Conservation (phyloP, 768 basidiomycete species). For the Lactarius trivialis region DNA sequence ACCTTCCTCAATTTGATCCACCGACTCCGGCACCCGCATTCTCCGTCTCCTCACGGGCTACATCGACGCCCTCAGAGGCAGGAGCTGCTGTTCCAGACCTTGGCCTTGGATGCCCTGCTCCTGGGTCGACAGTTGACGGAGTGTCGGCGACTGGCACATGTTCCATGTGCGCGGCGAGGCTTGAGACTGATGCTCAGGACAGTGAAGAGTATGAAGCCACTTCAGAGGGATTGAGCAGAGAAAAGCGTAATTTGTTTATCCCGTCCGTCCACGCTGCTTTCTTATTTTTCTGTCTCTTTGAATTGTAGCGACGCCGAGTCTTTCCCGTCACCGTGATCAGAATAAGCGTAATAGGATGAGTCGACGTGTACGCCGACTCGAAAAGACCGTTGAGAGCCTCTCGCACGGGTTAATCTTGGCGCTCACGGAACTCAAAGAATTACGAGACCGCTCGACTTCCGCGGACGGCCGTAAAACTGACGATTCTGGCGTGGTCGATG, state of each 20-base stretch:
- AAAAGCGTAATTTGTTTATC: not conserved
- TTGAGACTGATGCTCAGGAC: not conserved
- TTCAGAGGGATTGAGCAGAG: not conserved
- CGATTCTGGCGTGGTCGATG: not conserved
- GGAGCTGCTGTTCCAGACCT: too few species aligned
- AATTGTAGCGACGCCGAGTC: not conserved
- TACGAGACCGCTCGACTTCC: not conserved
- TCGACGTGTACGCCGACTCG: conserved; percentile 1
- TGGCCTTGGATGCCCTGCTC: not conserved
- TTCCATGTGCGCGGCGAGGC: conserved; percentile 1
- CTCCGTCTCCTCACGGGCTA: not conserved
- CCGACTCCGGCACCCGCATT: not conserved
- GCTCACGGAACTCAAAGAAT: not conserved
- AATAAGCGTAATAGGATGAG: not conserved
- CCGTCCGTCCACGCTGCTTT: not conserved
- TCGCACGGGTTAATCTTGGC: conserved; percentile 8
- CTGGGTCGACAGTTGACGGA: not conserved
- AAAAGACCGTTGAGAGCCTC: conserved; percentile 7
- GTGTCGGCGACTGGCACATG: not conserved
- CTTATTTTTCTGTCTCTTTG: not conserved
- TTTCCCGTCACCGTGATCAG: not conserved
- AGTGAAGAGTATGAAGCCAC: not conserved
- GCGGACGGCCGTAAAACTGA: not conserved
- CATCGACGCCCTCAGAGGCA: too few species aligned
- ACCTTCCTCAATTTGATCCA: not conserved